Evolutionary conservation across 305 asterid species (phyloP).

Genomic region (Vinca major): DNA sequence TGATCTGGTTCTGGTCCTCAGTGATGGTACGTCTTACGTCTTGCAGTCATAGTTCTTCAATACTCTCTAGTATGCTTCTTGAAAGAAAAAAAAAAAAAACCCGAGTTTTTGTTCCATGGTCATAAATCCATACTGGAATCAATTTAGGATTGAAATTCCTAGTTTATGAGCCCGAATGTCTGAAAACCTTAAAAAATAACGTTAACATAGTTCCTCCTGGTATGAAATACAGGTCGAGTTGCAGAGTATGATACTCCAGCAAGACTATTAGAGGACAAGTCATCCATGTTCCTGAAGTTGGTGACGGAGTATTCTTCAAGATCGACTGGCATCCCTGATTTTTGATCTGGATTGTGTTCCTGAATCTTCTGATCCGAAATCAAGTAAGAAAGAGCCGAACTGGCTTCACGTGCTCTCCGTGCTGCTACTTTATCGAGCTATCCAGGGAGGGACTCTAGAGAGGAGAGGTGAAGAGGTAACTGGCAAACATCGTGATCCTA

Average conservation of each 20-base stretch:
- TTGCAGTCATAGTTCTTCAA: too few species aligned
- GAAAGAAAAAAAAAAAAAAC: too few species aligned
- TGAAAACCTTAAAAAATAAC: background rate
- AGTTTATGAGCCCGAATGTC: too few species aligned
- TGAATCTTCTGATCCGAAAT: slow-evolving; percentile 6
- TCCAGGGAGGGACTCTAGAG: background rate
- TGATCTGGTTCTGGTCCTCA: slow-evolving; percentile 95
- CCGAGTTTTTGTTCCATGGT: background rate
- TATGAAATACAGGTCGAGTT: slow-evolving; percentile 59
- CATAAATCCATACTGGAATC: background rate
- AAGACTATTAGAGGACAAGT: slow-evolving; percentile 78
- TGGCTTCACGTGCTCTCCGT: slow-evolving; percentile 6
- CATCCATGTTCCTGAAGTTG: slow-evolving; percentile 91
- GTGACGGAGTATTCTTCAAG: slow-evolving; percentile 84
- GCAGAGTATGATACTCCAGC: slow-evolving; percentile 87
- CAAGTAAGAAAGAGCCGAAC: slow-evolving; percentile 6
- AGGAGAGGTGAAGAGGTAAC: background rate
- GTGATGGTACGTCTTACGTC: slow-evolving; percentile 55
- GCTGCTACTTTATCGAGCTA: slow-evolving; percentile 15
- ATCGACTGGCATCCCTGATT: slow-evolving; percentile 52
- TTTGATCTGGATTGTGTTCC: slow-evolving; percentile 24
- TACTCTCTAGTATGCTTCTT: too few species aligned
- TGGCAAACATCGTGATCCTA: slow-evolving; percentile 6
- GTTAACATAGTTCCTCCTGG: slow-evolving; percentile 3
- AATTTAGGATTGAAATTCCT: background rate